Evolutionary conservation across 2,329 filamentous ascomycete species (phyloP).

Genomic region (Botrytis fabae): DNA sequence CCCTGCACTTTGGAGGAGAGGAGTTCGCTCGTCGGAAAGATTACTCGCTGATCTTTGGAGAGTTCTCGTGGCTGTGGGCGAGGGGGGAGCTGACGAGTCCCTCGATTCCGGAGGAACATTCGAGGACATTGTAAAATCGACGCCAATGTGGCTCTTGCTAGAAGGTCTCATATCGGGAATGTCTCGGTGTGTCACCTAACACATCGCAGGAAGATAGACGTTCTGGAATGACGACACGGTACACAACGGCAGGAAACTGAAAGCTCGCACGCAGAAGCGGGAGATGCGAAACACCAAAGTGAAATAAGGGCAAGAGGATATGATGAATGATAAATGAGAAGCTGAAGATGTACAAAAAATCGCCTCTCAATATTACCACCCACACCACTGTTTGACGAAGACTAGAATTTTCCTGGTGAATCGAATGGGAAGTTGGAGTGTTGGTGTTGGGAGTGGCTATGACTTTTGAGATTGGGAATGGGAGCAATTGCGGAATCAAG

Average conservation of each 20-base stretch:
- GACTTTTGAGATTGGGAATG: not conserved
- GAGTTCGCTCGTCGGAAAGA: slow-evolving; percentile 37
- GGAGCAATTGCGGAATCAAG: not conserved
- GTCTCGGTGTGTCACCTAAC: slow-evolving; percentile 23
- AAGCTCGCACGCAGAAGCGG: slow-evolving; percentile 2
- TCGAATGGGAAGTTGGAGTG: not conserved
- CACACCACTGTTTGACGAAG: not conserved
- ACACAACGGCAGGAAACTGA: not conserved
- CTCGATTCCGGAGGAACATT: slow-evolving; percentile 19
- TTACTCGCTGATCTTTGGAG: slow-evolving; percentile 23
- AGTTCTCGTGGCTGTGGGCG: slow-evolving; percentile 21
- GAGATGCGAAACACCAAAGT: not conserved
- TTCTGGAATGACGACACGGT: slow-evolving; percentile 2
- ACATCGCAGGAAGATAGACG: slow-evolving; percentile 13
- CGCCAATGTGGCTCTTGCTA: slow-evolving; percentile 15
- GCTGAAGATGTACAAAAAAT: not conserved
- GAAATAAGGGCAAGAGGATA: not conserved
- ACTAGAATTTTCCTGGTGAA: not conserved
- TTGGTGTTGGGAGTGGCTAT: slow-evolving; percentile 9
- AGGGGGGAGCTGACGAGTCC: slow-evolving; percentile 22
- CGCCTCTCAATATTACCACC: not conserved
- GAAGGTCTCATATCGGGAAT: slow-evolving; percentile 18
- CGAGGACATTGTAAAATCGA: slow-evolving; percentile 20
- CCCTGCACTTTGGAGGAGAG: slow-evolving; percentile 32
- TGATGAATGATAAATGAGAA: not conserved